phyloP scores from a whole-genome alignment of 805 yeast species.

The Candida koratica region DNA sequence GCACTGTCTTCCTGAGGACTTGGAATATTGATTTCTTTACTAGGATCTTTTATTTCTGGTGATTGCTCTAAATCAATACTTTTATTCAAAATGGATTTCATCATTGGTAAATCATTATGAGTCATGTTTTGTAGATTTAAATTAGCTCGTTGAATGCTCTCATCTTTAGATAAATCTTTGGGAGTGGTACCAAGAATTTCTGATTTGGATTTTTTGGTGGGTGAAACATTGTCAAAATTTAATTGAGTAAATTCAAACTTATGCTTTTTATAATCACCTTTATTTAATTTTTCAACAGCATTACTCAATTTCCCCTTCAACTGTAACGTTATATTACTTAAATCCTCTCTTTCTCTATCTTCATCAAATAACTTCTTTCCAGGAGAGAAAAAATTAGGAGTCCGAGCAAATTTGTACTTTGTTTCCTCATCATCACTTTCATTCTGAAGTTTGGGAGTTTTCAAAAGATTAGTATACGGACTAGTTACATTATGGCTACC shows the following conservation, averaged over 20 bases:
- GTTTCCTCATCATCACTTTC: conserved; percentile 21
- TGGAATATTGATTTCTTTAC: conserved; percentile 19
- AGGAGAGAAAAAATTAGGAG: conserved; percentile 40
- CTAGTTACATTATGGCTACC: conserved; percentile 23
- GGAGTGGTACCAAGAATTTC: conserved; percentile 8
- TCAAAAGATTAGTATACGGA: conserved; percentile 24
- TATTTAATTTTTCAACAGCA: conserved; percentile 36
- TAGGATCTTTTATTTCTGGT: conserved; percentile 5
- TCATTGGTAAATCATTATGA: conserved; percentile 15
- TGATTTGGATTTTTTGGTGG: conserved; percentile 22
- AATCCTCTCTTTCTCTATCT: conserved; percentile 32
- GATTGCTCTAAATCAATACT: conserved; percentile 7
- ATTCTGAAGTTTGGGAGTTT: conserved; percentile 7
- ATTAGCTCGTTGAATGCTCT: conserved; percentile 23
- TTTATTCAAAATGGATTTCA: conserved; percentile 9
- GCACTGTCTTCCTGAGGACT: conserved; percentile 41
- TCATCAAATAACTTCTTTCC: conserved; percentile 36
- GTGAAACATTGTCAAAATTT: conserved; percentile 23
- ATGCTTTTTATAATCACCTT: conserved; percentile 18
- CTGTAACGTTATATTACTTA: conserved; percentile 37
- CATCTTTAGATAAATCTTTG: conserved; percentile 8
- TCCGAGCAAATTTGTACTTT: conserved; percentile 28
- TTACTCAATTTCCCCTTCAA: conserved; percentile 34
- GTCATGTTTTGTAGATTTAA: conserved; percentile 37
- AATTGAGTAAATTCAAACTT: conserved; percentile 32